Base-by-base conservation (phyloP, 2,329 filamentous ascomycete species). In the Colletotrichum endophyticum region DNA sequence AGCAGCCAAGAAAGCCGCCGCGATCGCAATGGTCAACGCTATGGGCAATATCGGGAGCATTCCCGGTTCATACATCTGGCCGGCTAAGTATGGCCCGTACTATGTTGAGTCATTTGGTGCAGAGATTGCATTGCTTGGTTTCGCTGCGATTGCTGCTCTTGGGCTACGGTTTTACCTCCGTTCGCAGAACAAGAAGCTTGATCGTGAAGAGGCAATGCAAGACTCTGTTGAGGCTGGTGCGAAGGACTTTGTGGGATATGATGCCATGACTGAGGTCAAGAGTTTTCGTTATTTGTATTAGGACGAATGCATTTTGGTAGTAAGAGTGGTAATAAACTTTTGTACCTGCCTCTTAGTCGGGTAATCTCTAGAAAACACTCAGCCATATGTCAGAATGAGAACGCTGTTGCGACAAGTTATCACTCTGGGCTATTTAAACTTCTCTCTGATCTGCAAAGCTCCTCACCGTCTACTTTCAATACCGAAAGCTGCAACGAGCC, bases 341-440 rank as follows among this genome's bases (percentile, higher is more conserved):
- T 39, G 34, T 39, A 2, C 4, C 2, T 39, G 39, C 8, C 5
- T 44, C 16, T 44, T 44, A n/a, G 9, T 44, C 8, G 39, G 16
- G 9, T 44, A 44, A 6, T 44, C 39, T 44, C 39, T n/a, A 44
- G 8, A n/a, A 44, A 44, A 5, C 1, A 44, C 15, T 44, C 6
- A 3, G 2, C 5, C 39, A 11, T 19, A 44, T n/a, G 5, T 44
- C 2, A 0, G 16, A n/a, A 11, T 44, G 1, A 44, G 16, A 44
- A 0, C 0, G 16, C 16, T 44, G 16, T 44, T 19, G 36, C 36
- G 16, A 44, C 36, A 19, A 44, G 7, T 44, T 16, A 44, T 44
- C 39, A 19, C 9, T 2, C 39, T 11, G 39, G 8, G 39, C 8
- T 44, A 44, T 3, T 44, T 2, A n/a, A 44, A 19, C 9, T 44